These are phyloP conservation scores for Monilinia aucupariae DNA, from an alignment of 2,329 filamentous ascomycete species.

Conservation along the genomic window DNA sequence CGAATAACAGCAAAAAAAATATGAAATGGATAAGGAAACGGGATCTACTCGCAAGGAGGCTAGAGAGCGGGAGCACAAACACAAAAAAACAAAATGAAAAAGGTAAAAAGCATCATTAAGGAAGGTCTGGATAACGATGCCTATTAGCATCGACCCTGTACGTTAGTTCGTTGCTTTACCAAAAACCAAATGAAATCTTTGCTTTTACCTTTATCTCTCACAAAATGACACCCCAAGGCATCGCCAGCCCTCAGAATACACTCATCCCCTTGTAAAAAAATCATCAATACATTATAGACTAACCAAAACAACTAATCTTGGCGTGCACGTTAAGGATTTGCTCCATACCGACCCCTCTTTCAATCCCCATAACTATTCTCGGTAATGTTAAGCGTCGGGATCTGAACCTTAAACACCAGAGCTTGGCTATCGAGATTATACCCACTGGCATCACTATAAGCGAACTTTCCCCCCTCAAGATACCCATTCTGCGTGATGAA, in stretches of 20 bases:
- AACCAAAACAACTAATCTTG: not conserved
- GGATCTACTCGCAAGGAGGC: no score
- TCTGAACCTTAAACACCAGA: slow-evolving; percentile 45
- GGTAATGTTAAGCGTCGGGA: slow-evolving; percentile 17
- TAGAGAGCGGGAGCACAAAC: no score
- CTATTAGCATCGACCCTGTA: not conserved
- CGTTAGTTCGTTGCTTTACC: not conserved
- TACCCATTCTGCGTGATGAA: slow-evolving; percentile 65
- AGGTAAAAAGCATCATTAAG: no score
- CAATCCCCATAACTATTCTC: not conserved
- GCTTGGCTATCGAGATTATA: slow-evolving; percentile 54
- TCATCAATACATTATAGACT: not conserved
- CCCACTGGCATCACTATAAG: slow-evolving; percentile 50
- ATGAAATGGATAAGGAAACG: no score
- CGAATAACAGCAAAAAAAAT: no score
- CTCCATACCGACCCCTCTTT: not conserved
- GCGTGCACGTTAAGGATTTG: no score
- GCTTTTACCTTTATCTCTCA: not conserved
- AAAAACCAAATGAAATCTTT: not conserved
- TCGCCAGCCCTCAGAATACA: not conserved
- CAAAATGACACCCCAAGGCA: not conserved
- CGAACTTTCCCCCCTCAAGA: slow-evolving; percentile 49
- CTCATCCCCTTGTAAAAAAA: not conserved
- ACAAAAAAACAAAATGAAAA: no score
- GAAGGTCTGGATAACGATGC: no score